Base-by-base conservation (phyloP, 2,329 filamentous ascomycete genomes). In the Arthrobotrys conoides region DNA sequence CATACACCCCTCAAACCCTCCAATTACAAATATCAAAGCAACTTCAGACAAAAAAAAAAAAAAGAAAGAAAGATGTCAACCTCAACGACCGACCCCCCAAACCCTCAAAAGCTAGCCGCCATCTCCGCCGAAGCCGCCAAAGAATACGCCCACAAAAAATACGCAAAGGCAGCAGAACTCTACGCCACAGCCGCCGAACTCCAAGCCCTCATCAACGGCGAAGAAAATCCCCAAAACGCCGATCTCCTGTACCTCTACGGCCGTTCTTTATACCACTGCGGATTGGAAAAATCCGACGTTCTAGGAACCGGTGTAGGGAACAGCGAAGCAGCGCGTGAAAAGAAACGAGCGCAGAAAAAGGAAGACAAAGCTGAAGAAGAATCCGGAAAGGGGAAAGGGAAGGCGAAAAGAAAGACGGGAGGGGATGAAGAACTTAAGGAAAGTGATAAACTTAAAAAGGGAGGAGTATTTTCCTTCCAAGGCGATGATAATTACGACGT, bases 191-290 rank as follows among this genome's bases (percentile, higher is more conserved):
- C 96, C 36, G 93, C 93, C 71, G 93, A 96, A 84, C 88, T 97
- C 79, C 96, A 99, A 85, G 93, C 93, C 73, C 90, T 93, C 84
- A 87, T 97, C 84, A 96, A 97, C 84, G 96, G 95, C 84, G 96
- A 98, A 85, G 71, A 80, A 20, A 81, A 82, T 46, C 90, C 93
- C 3, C 91, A 93, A 73, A 99, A 99, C 82, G 95, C 94, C 64
- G 95, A 98, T 84, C 89, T 99, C 57, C 89, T 98, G 20, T 99
- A 97, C 85, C 89, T 94, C 80, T 99, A 99, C 85, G 96, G 96
- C 14, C 93, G 95, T 83, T 93, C 93, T 71, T 87, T 99, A 20
- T 98, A 97, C 88, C 94, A 94, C 84, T 92, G 98, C 77, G 96
- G 94, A 33, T 92, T 98, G 84, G 91, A 90, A 84, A 97, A 97